These are phyloP conservation scores for Colletotrichum lupini DNA, from an alignment of 2,329 filamentous ascomycete genomes.

Conservation along the genomic window DNA sequence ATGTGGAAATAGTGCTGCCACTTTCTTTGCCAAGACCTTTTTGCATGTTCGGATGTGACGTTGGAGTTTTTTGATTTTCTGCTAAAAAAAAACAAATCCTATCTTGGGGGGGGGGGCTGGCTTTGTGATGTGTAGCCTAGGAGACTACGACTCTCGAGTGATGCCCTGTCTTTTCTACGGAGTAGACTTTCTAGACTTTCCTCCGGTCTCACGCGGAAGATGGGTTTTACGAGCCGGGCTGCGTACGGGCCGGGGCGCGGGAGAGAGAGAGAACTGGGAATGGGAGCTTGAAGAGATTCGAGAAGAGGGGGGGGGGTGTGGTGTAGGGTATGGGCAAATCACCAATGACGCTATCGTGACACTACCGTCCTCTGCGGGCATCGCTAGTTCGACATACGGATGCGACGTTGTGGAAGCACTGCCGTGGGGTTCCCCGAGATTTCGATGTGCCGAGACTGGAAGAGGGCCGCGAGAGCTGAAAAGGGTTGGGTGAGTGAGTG, in stretches of 20 bases:
- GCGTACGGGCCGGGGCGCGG: too few species aligned
- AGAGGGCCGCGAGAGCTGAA: neutral
- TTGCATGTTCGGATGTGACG: neutral
- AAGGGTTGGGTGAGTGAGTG: neutral
- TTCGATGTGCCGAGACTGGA: neutral
- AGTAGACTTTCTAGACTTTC: neutral
- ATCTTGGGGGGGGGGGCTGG: neutral
- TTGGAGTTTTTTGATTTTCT: neutral
- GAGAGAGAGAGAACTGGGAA: neutral
- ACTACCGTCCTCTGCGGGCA: too few species aligned
- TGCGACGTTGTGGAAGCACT: neutral
- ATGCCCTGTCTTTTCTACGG: too few species aligned
- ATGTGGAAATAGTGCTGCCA: neutral
- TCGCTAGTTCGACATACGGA: neutral
- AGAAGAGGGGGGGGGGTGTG: neutral
- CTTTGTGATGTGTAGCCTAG: too few species aligned
- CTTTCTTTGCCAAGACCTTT: neutral
- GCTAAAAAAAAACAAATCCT: neutral
- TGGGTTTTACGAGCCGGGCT: neutral
- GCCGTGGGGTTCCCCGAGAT: neutral
- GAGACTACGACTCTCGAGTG: too few species aligned
- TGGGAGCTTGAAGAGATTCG: neutral
- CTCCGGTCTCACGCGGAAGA: neutral
- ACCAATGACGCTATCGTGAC: too few species aligned
- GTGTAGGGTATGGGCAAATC: too few species aligned